Base-by-base conservation (phyloP, 2,329 filamentous ascomycete genomes). In the Fusarium sambucinum region DNA sequence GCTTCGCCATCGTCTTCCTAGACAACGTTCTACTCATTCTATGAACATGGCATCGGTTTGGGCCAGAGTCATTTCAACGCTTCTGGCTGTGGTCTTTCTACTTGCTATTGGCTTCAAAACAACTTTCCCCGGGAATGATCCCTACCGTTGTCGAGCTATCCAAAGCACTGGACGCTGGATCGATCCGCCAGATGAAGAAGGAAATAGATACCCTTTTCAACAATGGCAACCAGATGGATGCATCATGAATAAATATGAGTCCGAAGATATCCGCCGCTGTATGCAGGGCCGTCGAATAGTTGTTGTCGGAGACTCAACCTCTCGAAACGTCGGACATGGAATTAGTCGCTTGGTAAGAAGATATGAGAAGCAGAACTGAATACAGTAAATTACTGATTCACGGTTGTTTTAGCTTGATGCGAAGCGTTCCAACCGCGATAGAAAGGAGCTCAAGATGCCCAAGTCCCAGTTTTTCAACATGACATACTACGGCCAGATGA, bases 151-250 rank as follows among this genome's bases (percentile, higher is more conserved):
- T 71, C 74, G 77, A 7, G 82, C 83, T 4, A 76, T 89, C 13
- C 78, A 86, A 6, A 80, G 80, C 29, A 76, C 80, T 62, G 87
- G 87, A 35, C 77, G 80, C 63, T 89, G 87, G 86, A 63, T 75
- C 66, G 74, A 72, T 70, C 77, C 76, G 16, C 9, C 7, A 2
- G 48, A 74, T 71, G 61, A 66, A 53, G 41, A 68, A 69, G 69
- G 70, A 63, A 70, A 65, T 60, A 68, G 59, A 51, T 71, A 37
- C 54, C 73, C 47, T 62, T 11, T 84, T 80, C 67, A 75, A 79
- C 45, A 80, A 81, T 90, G 88, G 88, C 85, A 89, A 57, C 85
- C 87, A 3, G 80, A 80, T n/a, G 85, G 85, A 17, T 90, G 89
- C 76, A 83, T 86, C 38, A 80, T 89, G 73, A 83, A 85, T 59